Percentiles rank a stretch among this genome's conserved stretches.
Conservation (phyloP, 2,329 filamentous ascomycete species). For the Xylaria polymorpha region DNA sequence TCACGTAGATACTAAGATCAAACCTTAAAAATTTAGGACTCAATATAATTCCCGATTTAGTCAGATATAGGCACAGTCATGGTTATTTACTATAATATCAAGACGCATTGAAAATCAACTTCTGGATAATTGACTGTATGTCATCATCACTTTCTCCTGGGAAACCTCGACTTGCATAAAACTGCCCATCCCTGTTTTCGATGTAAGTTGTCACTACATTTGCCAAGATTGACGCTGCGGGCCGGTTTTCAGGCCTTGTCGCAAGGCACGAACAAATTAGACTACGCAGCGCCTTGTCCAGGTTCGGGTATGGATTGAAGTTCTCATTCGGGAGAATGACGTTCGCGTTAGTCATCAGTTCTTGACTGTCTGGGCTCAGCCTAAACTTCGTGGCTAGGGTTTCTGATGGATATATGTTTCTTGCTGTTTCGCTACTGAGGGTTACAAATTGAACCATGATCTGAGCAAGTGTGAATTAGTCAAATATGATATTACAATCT, state of each 20-base stretch:
- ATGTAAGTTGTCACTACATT: neutral
- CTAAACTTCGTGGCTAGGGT: neutral
- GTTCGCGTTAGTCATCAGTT: constrained; percentile 3
- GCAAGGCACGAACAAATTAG: constrained; percentile 26
- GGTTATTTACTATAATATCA: neutral
- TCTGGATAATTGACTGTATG: neutral
- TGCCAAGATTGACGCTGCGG: neutral
- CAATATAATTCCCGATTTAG: neutral
- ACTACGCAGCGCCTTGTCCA: constrained; percentile 11
- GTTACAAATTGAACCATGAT: constrained; percentile 17
- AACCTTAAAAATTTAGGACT: neutral
- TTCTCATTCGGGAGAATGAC: constrained; percentile 1
- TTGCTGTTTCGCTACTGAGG: neutral
- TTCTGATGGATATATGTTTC: neutral
- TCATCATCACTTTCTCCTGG: constrained; percentile 9
- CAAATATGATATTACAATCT: neutral
- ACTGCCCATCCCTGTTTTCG: neutral
- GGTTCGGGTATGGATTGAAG: constrained; percentile 5
- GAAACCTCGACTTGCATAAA: neutral
- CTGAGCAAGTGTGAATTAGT: neutral
- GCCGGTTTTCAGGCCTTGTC: neutral
- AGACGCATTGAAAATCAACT: constrained; percentile 15
- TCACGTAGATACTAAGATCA: too few relatives aligned
- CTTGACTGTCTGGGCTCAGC: neutral
- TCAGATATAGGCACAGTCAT: neutral